Percentiles rank a stretch among this genome's conserved stretches.
Conservation (phyloP, 306 rosid genomes). For the Sechiopsis laciniata region DNA sequence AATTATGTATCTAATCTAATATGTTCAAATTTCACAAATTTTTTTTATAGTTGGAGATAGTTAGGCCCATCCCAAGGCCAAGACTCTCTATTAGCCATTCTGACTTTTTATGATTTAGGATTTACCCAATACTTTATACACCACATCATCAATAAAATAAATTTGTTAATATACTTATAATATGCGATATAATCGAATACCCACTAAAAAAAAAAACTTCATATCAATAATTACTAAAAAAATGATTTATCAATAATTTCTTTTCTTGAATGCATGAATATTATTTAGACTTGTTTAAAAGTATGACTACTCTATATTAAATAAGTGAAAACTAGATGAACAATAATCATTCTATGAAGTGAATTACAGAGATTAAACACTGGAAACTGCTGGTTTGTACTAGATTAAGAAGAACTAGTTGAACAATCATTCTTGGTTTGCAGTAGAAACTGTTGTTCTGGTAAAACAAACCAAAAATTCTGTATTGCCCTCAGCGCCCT, state of each 20-base stretch:
- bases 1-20: no score
- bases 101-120: no score
- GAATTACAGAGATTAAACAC: background rate
- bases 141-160: no score
- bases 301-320: background rate
- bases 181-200: no score
- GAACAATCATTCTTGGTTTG: background rate
- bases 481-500: slow-evolving; percentile 89
- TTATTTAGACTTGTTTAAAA: background rate
- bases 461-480: slow-evolving; percentile 76
- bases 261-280: background rate
- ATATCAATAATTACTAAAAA: background rate
- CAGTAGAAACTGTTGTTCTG: slow-evolving; percentile 27
- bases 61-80: no score
- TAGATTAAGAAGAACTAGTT: background rate
- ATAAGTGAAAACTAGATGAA: background rate
- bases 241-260: background rate
- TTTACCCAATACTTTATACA: no score
- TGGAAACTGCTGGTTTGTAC: background rate
- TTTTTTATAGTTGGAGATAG: no score
- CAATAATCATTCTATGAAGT: no score
- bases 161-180: no score
- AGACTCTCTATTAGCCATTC: no score
- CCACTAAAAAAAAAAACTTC: no score
- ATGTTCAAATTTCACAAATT: no score